Evolutionary conservation across 257 asterid species (phyloP), one percentile per base, ranked within the genome.

Genomic region (Przewalskia tangutica): DNA sequence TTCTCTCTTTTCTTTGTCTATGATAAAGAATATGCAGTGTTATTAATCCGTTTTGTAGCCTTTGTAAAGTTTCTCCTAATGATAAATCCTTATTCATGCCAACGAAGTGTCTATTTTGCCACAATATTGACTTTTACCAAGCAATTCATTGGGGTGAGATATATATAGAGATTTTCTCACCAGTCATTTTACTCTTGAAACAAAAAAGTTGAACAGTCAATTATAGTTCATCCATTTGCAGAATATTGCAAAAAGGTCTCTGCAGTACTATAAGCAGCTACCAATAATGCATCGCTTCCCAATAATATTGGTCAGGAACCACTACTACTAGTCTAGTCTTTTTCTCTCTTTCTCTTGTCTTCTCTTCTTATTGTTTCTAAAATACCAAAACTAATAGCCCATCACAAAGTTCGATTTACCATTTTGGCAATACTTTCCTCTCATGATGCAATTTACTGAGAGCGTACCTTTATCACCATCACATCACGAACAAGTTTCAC

Each of bases 381-480:
- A 64, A 32, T 17, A 36, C 44, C n/a, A 63, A 63, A 27, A 4
- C 44, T 27, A 27, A 11, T 23, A 34, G 27, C 7, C 7, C 27
- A 66, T 66, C 76, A 66, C 76, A 6, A 44, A n/a, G 18, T 70
- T 36, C 44, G 18, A 44, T 60, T 20, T 11, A 60, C 34, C 18
- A 59, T 14, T 13, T 59, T n/a, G n/a, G 2, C 32, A 2, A 70
- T 9, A 70, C 55, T 1, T 20, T 46, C 40, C 55, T 59, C 83
- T 80, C 87, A 90, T 84, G 91, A 89, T 95, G 97, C 96, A 90
- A 88, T 95, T 89, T 87, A 84, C 89, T 6, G 94, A 93, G 85
- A 85, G 90, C 20, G 75, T 86, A 38, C 83, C 85, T 27, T 80
- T 86, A 38, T 82, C 85, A 11, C 82, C 89, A 8, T 44, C 76